Base-by-base conservation (phyloP, 179 eudicot species). In the Corrigiola litoralis region DNA sequence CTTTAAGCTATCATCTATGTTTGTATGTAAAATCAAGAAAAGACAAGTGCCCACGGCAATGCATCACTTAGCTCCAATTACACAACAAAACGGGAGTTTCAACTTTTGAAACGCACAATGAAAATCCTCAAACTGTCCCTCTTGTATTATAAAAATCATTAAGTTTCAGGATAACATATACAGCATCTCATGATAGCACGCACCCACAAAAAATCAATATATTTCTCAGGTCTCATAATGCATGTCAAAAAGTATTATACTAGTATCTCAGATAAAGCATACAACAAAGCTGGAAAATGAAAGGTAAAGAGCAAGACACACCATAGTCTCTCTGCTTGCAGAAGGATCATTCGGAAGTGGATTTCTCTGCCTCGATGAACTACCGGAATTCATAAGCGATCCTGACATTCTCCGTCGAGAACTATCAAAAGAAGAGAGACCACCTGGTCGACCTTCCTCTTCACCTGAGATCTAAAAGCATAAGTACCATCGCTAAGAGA, bases 301-400 rank as follows among this genome's bases (percentile, higher is more conserved):
- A 57, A 16, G 0, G 50, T 13, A 24, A 12, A 29, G 31, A 33
- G 36, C 28, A 21, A 23, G 46, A 69, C 84, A 73, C 62, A 89
- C 96, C 81, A 62, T 67, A 67, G 85, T 75, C 76, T 91, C 96
- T 73, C 77, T 88, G 84, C 89, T 85, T 53, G 55, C 47, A 29
- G 77, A 50, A 74, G 88, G 75, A 76, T 91, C 95, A 77, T 71
- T 82, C 67, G 87, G 77, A 73, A 77, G 79, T n/a, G 95, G 91
- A 67, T 81, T 81, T 79, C 85, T 94, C 81, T 88, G 88, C 85
- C 69, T 90, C 28, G 79, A 56, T 20, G 79, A 72, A 71, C 60
- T 86, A 77, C 89, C 91, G 48, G 84, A 66, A 76, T 81, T 88
- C 69, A 72, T 31, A 58, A 71, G 79, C 56, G 78, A 80, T 40